Evolutionary conservation across 495 filamentous ascomycete species (phyloP), one percentile per base, ranked within the genome.

Genomic region (Podospora conica): DNA sequence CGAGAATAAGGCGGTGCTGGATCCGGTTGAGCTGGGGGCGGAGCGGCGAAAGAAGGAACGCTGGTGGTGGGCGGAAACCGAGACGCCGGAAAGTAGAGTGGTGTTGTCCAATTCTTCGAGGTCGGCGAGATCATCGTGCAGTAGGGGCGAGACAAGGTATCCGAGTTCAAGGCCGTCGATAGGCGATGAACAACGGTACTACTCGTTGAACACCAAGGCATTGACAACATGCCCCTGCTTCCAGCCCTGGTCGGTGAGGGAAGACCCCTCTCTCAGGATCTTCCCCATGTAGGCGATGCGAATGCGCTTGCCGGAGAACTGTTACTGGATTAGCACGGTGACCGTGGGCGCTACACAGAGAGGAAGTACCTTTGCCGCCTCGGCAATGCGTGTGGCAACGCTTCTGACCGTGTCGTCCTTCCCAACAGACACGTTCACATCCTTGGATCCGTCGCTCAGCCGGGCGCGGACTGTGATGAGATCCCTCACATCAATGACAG

Each of bases 241-340:
- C 91, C 91, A 97, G 25, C 90, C 90, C 69, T 93, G 91, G 28
- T 79, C 82, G 20, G 76, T 71, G 18, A 96, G 73, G 0, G 89
- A 77, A 24, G 82, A 70, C 31, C 81, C 80, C 68, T 95, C 91
- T 64, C 88, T 85, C 18, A 96, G 81, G 48, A 93, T 84, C 71
- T 85, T 89, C 60, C 93, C 93, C 73, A 95, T 83, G 73, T 94
- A 96, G 53, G 83, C 89, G 27, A 96, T 83, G 53, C 83, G 85
- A 23, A 96, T 78, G 28, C 81, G 83, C 66, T 84, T 86, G 27
- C 77, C 74, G 56, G 76, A 74, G 23, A 91, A 77, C 81, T 84
- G 20, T 7, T 2, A 33, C 10, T 25, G 10, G 53, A 64, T 80
- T 58, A 73, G 74, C 57, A 28, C 11, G 5, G 25, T 3, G 10